Percentiles rank a stretch among this genome's conserved stretches.
Conservation (phyloP, 1,284 basidiomycete genomes). For the Cryptococcus sp. region DNA sequence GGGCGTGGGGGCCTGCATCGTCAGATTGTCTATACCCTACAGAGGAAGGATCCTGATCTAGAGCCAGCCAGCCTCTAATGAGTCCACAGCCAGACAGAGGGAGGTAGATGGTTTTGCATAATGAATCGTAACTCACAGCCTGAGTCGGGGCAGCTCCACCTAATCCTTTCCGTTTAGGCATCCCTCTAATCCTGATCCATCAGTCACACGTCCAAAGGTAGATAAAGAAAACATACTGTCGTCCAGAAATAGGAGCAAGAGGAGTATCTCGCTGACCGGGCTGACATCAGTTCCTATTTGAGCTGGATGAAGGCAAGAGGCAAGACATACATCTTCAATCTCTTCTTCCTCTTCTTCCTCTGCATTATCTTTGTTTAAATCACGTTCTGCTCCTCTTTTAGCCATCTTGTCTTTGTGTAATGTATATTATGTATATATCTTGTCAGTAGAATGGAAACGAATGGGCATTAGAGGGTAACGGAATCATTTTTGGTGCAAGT, state of each 20-base stretch:
- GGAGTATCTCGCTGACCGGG: slow-evolving; percentile 30
- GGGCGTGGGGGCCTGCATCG: not conserved
- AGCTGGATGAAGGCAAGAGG: not conserved
- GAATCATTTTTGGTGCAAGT: too few species aligned
- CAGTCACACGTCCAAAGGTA: too few species aligned
- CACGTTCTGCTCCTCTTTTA: slow-evolving; percentile 71
- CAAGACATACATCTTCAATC: slow-evolving; percentile 53
- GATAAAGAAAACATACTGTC: slow-evolving; percentile 42
- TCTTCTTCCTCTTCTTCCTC: slow-evolving; percentile 47
- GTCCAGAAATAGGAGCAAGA: slow-evolving; percentile 33
- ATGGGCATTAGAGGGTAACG: too few species aligned
- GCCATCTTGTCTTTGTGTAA: slow-evolving; percentile 32
- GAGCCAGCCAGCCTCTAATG: too few species aligned
- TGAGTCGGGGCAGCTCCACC: slow-evolving; percentile 7
- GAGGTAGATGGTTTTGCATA: too few species aligned
- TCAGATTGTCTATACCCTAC: too few species aligned
- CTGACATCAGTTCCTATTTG: slow-evolving; percentile 20
- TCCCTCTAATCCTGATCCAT: slow-evolving; percentile 45
- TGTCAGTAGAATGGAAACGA: too few species aligned
- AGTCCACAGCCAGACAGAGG: too few species aligned
- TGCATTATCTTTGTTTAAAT: slow-evolving; percentile 60
- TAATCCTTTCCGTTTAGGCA: slow-evolving; percentile 45
- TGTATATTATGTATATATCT: too few species aligned
- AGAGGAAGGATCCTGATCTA: too few species aligned
- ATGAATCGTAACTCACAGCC: too few species aligned